A percentile compares a stretch with the other conserved stretches of the same genome.
These are phyloP conservation scores for Pyricularia pennisetigena DNA, from an alignment of 2,329 filamentous ascomycete genomes.

Conservation along the genomic window DNA sequence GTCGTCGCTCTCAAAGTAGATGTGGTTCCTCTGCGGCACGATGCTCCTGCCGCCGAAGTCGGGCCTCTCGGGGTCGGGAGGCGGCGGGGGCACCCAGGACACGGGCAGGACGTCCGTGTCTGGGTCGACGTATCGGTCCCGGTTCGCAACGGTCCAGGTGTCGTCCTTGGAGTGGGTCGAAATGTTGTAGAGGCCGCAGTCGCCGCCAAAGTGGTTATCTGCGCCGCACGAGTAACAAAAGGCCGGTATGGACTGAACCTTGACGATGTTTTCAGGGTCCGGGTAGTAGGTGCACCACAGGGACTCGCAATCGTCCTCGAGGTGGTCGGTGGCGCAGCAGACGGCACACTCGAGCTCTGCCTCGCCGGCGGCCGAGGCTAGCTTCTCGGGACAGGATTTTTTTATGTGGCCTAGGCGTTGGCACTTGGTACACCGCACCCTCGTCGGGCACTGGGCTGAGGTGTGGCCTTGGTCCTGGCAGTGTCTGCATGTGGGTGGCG, in stretches of 20 bases:
- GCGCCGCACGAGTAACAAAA: conserved; percentile 48
- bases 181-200: conserved; percentile 31
- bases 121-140: conserved; percentile 37
- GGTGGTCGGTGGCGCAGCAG: conserved; percentile 46
- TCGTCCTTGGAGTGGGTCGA: conserved; percentile 19
- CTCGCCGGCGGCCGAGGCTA: conserved; percentile 31
- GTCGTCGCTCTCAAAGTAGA: conserved; percentile 27
- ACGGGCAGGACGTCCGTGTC: conserved; percentile 29
- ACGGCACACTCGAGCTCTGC: conserved; percentile 49
- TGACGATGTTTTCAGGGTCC: conserved; percentile 27
- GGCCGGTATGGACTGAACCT: conserved; percentile 37
- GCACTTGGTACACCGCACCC: conserved; percentile 47
- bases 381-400: conserved; percentile 43
- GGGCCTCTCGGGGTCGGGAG: conserved; percentile 7
- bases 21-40: conserved; percentile 24
- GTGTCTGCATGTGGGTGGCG: conserved; percentile 34
- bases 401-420: conserved; percentile 49
- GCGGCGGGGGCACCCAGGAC: conserved; percentile 11
- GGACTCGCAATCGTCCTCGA: conserved; percentile 48
- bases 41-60: conserved; percentile 18
- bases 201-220: conserved; percentile 44
- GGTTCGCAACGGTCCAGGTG: conserved; percentile 43
- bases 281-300: conserved; percentile 50
- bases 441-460: conserved; percentile 38
- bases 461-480: conserved; percentile 37